Conservation (phyloP, 768 basidiomycete species). For the Rickenella mellea region DNA sequence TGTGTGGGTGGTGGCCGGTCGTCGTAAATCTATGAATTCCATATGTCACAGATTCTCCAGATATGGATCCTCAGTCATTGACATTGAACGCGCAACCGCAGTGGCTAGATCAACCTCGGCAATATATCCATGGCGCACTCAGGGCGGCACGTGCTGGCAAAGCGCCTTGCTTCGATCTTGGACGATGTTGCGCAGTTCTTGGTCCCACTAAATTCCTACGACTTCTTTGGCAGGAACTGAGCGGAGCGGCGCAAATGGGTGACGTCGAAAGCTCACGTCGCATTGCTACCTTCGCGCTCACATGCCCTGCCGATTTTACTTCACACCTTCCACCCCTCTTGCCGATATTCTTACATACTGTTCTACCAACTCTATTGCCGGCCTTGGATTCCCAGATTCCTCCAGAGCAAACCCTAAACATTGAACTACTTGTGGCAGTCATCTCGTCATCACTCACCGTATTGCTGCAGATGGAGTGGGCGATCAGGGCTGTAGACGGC, state of each 20-base stretch:
- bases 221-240: conserved; percentile 61
- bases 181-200: conserved; percentile 50
- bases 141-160: conserved; percentile 50
- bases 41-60: neutral
- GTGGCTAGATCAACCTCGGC: conserved; percentile 47
- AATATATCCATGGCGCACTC: conserved; percentile 49
- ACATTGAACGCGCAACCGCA: conserved; percentile 7
- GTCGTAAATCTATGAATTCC: neutral
- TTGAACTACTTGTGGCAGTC: conserved; percentile 57
- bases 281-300: conserved; percentile 58
- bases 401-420: conserved; percentile 43
- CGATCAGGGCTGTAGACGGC: conserved; percentile 42
- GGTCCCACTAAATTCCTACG: conserved; percentile 55
- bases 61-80: neutral
- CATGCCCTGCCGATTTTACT: conserved; percentile 43
- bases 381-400: conserved; percentile 43
- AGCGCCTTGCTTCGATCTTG: conserved; percentile 54
- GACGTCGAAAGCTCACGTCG: conserved; percentile 56
- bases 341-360: conserved; percentile 60
- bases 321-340: conserved; percentile 48
- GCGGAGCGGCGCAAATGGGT: conserved; percentile 40
- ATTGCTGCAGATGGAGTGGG: conserved; percentile 64
- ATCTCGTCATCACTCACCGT: conserved; percentile 58
- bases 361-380: conserved; percentile 53
- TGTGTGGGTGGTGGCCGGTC: conserved; percentile 1